Percentiles rank a stretch among this genome's conserved stretches.
These are phyloP conservation scores for Porcisia hertigi DNA, from an alignment of 208 protist genomes.

Conservation along the genomic window DNA sequence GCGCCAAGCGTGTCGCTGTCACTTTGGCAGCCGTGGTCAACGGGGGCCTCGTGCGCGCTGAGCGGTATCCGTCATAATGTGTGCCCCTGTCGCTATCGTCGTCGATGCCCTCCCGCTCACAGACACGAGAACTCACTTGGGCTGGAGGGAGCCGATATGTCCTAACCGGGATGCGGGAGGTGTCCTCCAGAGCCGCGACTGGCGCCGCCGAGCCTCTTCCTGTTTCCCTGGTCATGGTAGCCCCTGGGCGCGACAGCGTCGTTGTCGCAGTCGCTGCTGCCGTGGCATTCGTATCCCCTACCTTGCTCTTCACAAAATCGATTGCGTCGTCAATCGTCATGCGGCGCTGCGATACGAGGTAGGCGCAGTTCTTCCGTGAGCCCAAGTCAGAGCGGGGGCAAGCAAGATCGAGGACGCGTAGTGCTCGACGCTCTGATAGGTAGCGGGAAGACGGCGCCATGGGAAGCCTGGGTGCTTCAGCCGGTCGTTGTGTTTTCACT, in stretches of 20 bases:
- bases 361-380: constrained; percentile 45
- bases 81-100: neutral
- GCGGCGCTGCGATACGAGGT: constrained; percentile 52
- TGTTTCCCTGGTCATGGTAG: neutral
- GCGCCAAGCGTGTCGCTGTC: neutral
- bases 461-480: neutral
- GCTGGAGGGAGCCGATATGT: neutral
- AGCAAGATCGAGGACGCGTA: constrained; percentile 38
- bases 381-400: constrained; percentile 46
- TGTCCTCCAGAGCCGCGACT: neutral
- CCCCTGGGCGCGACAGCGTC: neutral
- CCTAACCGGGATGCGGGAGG: neutral
- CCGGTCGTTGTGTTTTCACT: neutral
- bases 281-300: neutral
- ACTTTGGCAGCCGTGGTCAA: neutral
- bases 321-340: constrained; percentile 62
- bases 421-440: constrained; percentile 33
- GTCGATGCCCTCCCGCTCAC: neutral
- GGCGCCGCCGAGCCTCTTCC: neutral
- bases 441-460: constrained; percentile 21
- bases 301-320: constrained; percentile 27
- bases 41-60: neutral
- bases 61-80: neutral
- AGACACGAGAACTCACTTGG: neutral
- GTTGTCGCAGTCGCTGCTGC: neutral